These are phyloP conservation scores for Podospora australis DNA, from an alignment of 495 filamentous ascomycete species.

Conservation along the genomic window DNA sequence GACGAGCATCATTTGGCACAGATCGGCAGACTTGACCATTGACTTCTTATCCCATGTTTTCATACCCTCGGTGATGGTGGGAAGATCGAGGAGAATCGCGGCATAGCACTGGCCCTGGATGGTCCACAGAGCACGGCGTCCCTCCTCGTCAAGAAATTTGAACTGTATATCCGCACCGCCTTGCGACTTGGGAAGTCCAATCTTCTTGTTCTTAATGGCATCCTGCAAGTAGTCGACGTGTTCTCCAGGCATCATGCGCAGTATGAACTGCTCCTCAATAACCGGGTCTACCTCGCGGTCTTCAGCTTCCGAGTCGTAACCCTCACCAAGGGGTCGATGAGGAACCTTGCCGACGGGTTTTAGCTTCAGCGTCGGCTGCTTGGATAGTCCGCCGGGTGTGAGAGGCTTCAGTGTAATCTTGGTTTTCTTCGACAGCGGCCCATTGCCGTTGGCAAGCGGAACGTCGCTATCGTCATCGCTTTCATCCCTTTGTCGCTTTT, in stretches of 20 bases:
- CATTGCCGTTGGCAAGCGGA: constrained; percentile 23
- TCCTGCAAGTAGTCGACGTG: constrained; percentile 76
- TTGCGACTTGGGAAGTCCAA: constrained; percentile 56
- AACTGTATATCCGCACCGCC: constrained; percentile 67
- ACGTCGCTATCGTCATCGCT: constrained; percentile 41
- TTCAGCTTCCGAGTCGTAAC: constrained; percentile 94
- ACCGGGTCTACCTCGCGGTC: constrained; percentile 81
- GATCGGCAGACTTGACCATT: constrained; percentile 90
- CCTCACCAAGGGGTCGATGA: constrained; percentile 66
- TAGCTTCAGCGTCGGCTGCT: constrained; percentile 33
- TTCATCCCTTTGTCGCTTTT: constrained; percentile 37
- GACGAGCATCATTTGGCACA: constrained; percentile 91
- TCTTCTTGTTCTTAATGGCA: constrained; percentile 61
- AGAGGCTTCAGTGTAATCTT: constrained; percentile 32
- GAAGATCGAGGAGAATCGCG: constrained; percentile 77
- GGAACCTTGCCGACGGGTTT: constrained; percentile 48
- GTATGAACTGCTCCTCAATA: constrained; percentile 79
- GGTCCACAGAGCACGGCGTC: constrained; percentile 63
- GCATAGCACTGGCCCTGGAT: constrained; percentile 69
- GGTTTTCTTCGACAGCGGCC: constrained; percentile 33
- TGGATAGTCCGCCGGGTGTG: constrained; percentile 10
- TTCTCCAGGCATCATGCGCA: constrained; percentile 79
- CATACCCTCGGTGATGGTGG: constrained; percentile 88
- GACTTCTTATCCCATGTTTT: constrained; percentile 91
- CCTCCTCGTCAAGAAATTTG: constrained; percentile 70